Evolutionary conservation across 371 early-diverging fungal species (phyloP).

Genomic region (Smittium mucronatum): DNA sequence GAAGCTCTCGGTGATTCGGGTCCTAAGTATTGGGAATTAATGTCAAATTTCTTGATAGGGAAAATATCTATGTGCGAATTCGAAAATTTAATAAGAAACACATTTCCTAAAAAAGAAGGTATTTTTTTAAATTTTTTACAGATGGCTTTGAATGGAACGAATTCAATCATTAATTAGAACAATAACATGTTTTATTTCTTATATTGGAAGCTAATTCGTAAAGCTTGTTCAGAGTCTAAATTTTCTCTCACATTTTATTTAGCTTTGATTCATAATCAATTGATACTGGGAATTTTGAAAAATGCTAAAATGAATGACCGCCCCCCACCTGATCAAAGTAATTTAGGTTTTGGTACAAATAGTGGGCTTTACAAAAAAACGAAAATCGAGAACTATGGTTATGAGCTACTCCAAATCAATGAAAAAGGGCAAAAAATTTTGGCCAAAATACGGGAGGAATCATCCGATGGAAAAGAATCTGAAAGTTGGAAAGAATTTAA

Average conservation of each 20-base stretch:
- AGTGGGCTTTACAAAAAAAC: conserved; percentile 27
- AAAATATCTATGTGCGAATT: conserved; percentile 63
- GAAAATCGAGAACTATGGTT: conserved; percentile 16
- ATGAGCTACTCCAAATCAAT: background rate
- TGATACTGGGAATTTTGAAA: conserved; percentile 62
- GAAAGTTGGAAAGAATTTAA: conserved; percentile 44
- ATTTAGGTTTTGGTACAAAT: conserved; percentile 36
- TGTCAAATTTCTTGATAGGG: conserved; percentile 63
- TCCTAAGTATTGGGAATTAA: conserved; percentile 59
- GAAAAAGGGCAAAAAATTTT: conserved; percentile 1
- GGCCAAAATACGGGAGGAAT: background rate
- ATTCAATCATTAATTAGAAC: background rate
- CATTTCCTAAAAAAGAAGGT: conserved; percentile 49
- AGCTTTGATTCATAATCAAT: conserved; percentile 64
- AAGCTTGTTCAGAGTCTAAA: background rate
- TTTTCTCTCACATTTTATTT: background rate
- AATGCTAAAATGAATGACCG: conserved; percentile 57
- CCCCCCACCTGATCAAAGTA: conserved; percentile 50
- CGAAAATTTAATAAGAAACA: conserved; percentile 59
- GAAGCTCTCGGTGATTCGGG: conserved; percentile 67
- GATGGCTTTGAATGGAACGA: background rate
- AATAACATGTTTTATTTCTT: too few species aligned
- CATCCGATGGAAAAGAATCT: conserved; percentile 18
- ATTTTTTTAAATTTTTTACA: conserved; percentile 4
- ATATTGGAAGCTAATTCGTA: too few species aligned